phyloP scores from a whole-genome alignment of 164 flowering plant genomes.

The Macadamia tetraphylla region DNA sequence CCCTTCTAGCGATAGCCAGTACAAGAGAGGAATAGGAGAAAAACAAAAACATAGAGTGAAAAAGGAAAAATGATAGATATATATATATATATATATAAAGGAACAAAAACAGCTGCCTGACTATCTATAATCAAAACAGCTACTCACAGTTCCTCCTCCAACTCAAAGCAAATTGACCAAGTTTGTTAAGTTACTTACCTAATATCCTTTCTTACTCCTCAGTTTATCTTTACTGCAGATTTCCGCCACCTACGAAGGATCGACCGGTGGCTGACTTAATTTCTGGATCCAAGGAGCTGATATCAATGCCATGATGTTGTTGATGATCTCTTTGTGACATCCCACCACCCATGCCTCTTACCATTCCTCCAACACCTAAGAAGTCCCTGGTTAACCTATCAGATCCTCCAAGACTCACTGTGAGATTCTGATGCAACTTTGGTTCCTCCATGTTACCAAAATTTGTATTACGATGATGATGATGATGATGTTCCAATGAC shows the following conservation, averaged over 20 bases:
- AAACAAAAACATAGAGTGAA: not conserved
- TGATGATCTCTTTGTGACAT: slow-evolving; percentile 25
- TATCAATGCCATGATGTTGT: slow-evolving; percentile 24
- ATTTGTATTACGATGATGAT: slow-evolving; percentile 14
- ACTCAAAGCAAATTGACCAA: slow-evolving; percentile 8
- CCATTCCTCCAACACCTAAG: slow-evolving; percentile 71
- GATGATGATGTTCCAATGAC: slow-evolving; percentile 20
- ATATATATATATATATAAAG: not conserved
- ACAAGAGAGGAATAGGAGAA: not conserved
- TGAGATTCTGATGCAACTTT: slow-evolving; percentile 31
- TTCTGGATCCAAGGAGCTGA: slow-evolving; percentile 36
- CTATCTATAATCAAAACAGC: slow-evolving; percentile 6
- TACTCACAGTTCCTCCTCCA: not conserved
- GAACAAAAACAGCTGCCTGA: not conserved
- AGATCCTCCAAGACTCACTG: slow-evolving; percentile 31
- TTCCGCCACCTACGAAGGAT: slow-evolving; percentile 44
- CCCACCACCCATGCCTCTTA: slow-evolving; percentile 40
- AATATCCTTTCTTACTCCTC: not conserved
- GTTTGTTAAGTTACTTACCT: slow-evolving; percentile 18
- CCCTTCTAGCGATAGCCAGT: not conserved
- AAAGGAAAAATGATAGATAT: not conserved
- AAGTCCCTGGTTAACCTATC: slow-evolving; percentile 70
- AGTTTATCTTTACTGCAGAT: slow-evolving; percentile 27
- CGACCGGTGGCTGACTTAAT: slow-evolving; percentile 25
- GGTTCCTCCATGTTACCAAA: slow-evolving; percentile 27